Base-by-base conservation (phyloP, 345 rosid species). In the Psidium guajava region DNA sequence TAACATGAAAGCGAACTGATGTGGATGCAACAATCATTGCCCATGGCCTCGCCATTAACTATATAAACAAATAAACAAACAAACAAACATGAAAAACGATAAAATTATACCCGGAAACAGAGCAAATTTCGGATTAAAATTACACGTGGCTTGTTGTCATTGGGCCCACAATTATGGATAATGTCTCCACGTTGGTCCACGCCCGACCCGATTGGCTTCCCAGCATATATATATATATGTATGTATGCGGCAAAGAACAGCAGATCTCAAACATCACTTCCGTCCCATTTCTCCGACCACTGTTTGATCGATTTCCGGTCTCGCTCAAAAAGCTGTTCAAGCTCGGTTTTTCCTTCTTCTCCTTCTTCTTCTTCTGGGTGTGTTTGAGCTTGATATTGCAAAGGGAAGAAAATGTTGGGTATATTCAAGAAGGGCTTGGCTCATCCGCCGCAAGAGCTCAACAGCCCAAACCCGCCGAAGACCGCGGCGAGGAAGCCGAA, bases 361-460 rank as follows among this genome's bases (percentile, higher is more conserved):
- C n/a, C n/a, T 86, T 82, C 28, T 47, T 25, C 25, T 18, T 28
- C 36, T 69, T 55, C 11, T 61, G 44, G 24, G 44, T n/a, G 27
- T 22, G 6, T 44, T 27, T 56, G 36, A n/a, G 54, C 10, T 28
- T 53, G 40, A 42, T 9, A n/a, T 16, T n/a, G 32, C 14, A 49
- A 84, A n/a, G 8, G 13, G 56, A 36, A 11, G 64, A 90, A 87
- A 84, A 95, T 95, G 98, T 87, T 95, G 91, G 94, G 93, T 5
- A 89, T 95, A 83, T 93, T 95, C 93, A 93, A 89, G 84, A 91
- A 93, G 86, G 91, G 85, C 2, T 52, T 93, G 32, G 92, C 92
- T 84, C 88, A 91, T 83, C 92, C 96, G 28, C 98, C 98, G 0
- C 82, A 89, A 85, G 98, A 95, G 93, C 92, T 95, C 52, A 88